phyloP scores from a whole-genome alignment of 768 basidiomycete species.

The Myochromella boudieri region DNA sequence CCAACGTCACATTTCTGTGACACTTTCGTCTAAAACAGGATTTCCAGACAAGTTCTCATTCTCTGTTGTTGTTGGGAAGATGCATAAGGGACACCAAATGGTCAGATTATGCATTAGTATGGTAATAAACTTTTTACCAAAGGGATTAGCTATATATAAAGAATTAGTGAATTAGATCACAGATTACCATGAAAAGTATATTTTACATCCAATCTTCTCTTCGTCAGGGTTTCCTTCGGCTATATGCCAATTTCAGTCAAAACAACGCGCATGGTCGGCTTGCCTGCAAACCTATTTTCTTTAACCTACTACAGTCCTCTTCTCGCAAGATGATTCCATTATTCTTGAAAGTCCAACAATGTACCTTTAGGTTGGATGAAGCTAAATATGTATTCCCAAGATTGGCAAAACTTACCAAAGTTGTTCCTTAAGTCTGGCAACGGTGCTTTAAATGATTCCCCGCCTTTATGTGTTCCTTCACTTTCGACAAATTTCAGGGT shows the following conservation, averaged over 20 bases:
- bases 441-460: slow-evolving; percentile 10
- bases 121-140: no score
- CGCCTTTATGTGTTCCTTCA: slow-evolving; percentile 17
- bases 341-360: slow-evolving; percentile 85
- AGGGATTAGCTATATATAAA: no score
- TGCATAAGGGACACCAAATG: no score
- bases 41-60: no score
- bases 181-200: no score
- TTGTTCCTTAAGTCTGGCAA: slow-evolving; percentile 69
- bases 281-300: slow-evolving; percentile 84
- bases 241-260: slow-evolving; percentile 18
- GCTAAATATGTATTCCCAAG: no score
- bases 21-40: no score
- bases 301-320: slow-evolving; percentile 86
- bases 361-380: slow-evolving; percentile 58
- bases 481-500: slow-evolving; percentile 49
- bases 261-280: neutral
- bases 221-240: slow-evolving; percentile 95
- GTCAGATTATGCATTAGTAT: no score
- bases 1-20: no score
- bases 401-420: slow-evolving; percentile 41
- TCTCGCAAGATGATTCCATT: slow-evolving; percentile 81
- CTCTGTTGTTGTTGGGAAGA: no score
- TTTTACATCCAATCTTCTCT: slow-evolving; percentile 94
- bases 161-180: no score